Conservation (phyloP, 78 protist species). For the Guillardia theta region DNA sequence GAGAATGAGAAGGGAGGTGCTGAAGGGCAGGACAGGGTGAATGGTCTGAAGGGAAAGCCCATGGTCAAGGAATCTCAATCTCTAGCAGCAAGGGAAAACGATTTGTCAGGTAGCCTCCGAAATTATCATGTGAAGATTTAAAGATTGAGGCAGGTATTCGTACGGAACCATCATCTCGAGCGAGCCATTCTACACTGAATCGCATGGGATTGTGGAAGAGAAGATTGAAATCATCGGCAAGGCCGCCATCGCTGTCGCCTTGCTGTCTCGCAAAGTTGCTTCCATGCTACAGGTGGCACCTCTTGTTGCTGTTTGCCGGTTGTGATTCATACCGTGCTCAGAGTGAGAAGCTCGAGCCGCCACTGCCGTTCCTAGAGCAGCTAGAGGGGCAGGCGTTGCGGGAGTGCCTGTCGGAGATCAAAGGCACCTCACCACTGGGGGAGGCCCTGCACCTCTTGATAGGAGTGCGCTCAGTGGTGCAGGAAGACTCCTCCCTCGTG, state of each 20-base stretch:
- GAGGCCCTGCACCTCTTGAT: neutral
- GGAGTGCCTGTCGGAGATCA: neutral
- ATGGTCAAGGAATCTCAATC: neutral
- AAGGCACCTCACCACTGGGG: neutral
- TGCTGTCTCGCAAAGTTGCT: neutral
- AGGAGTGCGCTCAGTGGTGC: neutral
- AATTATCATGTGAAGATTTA: neutral
- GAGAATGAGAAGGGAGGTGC: neutral
- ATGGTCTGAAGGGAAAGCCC: neutral
- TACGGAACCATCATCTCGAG: neutral
- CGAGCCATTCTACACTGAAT: neutral
- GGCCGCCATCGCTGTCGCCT: neutral
- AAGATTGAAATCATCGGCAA: neutral
- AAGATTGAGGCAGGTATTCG: neutral
- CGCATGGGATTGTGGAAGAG: neutral
- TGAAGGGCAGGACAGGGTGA: neutral
- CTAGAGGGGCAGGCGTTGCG: neutral
- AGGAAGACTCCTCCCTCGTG: neutral
- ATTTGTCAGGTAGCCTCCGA: neutral
- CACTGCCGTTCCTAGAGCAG: neutral
- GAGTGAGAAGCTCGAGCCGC: neutral
- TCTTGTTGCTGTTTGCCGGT: neutral
- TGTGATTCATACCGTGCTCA: neutral
- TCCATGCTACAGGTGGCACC: neutral
- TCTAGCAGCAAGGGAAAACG: neutral